Base-by-base conservation (phyloP, 495 filamentous ascomycete species). In the Hypoxylon lienhwacheense region DNA sequence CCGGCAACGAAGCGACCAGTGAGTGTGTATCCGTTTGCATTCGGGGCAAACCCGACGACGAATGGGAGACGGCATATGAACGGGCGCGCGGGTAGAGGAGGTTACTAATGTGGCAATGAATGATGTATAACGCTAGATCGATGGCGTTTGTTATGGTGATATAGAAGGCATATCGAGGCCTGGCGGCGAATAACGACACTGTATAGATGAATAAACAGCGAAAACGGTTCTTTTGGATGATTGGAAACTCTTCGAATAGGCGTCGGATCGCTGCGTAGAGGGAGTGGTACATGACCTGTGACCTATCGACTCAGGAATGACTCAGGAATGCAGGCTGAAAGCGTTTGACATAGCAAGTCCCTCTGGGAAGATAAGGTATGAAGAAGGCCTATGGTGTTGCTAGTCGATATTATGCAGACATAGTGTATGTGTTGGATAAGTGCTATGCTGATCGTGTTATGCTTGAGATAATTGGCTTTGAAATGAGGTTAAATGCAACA, bases 1-100 rank as follows among this genome's bases (percentile, higher is more conserved):
- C 78, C 70, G 8, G 54, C 70, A 5, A 72, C 67, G 61, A 71
- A 66, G 24, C 41, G 66, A 41, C 50, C 63, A 3, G 47, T 63
- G 12, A 51, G 55, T 2, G 34, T 61, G 6, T 54, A 62, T 32
- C 46, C 57, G 1, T 67, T 57, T 29, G 43, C 34, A 0, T 15
- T 61, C 7, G 20, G 51, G 10, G 5, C 51, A 6, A 48, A 43
- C 24, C n/a, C 43, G 5, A n/a, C 44, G 14, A 21, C 55, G 2
- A 65, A 65, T 26, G 58, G 65, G 7, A 51, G 65, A 36, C 61
- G 65, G 25, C 54, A 65, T 17, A 55, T 53, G 46, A 67, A 67
- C 29, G 65, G 61, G 16, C 65, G 62, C n/a, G 53, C 55, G 7
- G 39, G 32, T 6, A 54, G 62, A 14, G 58, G 65, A 10, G 24